Evolutionary conservation across 768 basidiomycete species (phyloP).

Genomic region (Lactarius sanguifluus): DNA sequence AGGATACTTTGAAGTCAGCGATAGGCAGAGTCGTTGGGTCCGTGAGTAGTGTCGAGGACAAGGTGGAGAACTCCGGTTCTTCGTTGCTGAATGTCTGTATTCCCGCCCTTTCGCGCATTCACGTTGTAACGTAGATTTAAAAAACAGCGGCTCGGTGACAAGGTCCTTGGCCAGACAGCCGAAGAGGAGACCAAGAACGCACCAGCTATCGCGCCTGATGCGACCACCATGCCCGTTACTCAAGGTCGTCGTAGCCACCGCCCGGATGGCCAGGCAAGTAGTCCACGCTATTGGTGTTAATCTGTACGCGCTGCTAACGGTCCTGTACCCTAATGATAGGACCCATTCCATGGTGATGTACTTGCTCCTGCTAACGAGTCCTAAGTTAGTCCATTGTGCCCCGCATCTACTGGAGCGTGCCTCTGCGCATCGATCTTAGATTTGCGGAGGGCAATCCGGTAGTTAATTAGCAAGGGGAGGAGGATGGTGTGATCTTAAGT

Average conservation of each 20-base stretch:
- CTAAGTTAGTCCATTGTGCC: background rate
- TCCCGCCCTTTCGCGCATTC: background rate
- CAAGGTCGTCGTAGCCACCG: conserved; percentile 15
- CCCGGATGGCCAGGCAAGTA: conserved; percentile 11
- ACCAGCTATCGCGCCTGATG: background rate
- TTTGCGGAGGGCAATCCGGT: background rate
- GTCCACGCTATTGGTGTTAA: no score
- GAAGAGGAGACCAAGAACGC: background rate
- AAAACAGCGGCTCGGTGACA: conserved; percentile 12
- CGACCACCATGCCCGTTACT: background rate
- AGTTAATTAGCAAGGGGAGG: background rate
- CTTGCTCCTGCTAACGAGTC: background rate
- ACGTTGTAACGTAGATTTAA: background rate
- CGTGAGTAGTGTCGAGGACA: no score
- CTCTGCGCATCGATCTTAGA: background rate
- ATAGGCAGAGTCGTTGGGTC: background rate
- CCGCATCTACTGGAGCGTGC: background rate
- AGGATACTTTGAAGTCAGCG: background rate
- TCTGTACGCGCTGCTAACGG: background rate
- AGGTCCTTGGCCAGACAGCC: conserved; percentile 9
- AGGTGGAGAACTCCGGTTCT: background rate
- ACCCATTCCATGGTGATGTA: background rate
- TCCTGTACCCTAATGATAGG: conserved; percentile 12
- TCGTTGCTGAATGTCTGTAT: conserved; percentile 2
- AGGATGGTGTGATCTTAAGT: background rate